Conservation (phyloP, 768 basidiomycete species). For the Calocera cornea region DNA sequence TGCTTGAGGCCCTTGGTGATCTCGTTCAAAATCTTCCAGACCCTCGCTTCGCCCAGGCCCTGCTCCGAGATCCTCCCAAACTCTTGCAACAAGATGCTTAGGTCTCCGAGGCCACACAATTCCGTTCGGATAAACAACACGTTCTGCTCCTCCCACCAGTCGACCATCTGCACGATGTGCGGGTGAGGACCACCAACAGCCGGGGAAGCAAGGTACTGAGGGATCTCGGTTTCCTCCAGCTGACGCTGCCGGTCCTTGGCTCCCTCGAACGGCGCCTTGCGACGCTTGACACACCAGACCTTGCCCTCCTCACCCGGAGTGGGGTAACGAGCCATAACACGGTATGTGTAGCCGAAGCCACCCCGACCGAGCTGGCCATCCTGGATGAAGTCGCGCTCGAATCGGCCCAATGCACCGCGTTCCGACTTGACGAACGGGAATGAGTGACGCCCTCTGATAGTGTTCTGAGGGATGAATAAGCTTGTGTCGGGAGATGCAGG, state of each 20-base stretch:
- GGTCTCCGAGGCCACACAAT: constrained; percentile 84
- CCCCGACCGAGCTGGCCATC: not conserved
- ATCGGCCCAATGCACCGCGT: not conserved
- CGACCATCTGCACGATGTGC: constrained; percentile 71
- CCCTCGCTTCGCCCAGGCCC: constrained; percentile 74
- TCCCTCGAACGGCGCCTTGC: not conserved
- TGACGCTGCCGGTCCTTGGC: constrained; percentile 38
- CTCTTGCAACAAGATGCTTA: constrained; percentile 80
- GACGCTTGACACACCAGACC: not conserved
- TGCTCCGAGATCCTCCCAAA: constrained; percentile 69
- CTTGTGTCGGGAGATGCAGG: not conserved
- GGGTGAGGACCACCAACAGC: not conserved
- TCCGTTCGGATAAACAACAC: constrained; percentile 86
- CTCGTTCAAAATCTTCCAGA: constrained; percentile 93
- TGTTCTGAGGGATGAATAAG: not conserved
- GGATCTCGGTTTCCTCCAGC: constrained; percentile 86
- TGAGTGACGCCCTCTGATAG: not conserved
- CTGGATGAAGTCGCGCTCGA: not conserved
- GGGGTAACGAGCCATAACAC: not conserved
- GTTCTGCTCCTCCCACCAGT: constrained; percentile 92
- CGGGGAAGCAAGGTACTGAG: constrained; percentile 49
- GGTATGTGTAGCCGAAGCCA: not conserved
- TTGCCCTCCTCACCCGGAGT: not conserved
- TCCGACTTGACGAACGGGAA: constrained; percentile 1
- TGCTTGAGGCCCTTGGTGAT: constrained; percentile 80